Percentiles rank a stretch among this genome's conserved stretches.
phyloP scores from a whole-genome alignment of 2,329 filamentous ascomycete species.

The Fusarium duplospermum region DNA sequence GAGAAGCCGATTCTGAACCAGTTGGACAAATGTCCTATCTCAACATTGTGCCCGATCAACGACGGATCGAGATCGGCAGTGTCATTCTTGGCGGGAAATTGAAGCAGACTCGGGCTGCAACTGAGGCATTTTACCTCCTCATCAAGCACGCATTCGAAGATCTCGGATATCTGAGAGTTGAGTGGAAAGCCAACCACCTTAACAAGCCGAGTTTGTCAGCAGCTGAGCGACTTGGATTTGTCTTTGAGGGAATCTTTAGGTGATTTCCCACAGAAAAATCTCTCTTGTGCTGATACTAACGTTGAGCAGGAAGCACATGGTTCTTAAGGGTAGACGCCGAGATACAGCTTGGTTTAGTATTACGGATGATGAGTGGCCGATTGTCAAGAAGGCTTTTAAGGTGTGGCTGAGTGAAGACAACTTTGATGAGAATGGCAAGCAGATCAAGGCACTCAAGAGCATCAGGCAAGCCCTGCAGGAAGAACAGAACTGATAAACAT shows the following conservation, averaged over 20 bases:
- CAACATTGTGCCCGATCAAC: constrained; percentile 59
- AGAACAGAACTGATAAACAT: not conserved
- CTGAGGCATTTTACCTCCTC: constrained; percentile 69
- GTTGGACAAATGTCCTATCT: constrained; percentile 59
- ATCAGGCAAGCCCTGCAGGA: constrained; percentile 14
- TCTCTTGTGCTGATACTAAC: not conserved
- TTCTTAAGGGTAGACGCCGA: constrained; percentile 65
- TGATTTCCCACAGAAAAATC: not conserved
- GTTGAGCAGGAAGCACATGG: constrained; percentile 63
- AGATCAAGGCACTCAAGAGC: constrained; percentile 59
- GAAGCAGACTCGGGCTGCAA: constrained; percentile 66
- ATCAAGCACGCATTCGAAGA: constrained; percentile 63
- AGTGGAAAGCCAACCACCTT: constrained; percentile 73
- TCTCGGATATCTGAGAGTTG: constrained; percentile 66
- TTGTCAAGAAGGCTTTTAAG: constrained; percentile 59
- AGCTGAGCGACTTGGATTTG: constrained; percentile 68
- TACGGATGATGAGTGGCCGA: constrained; percentile 68
- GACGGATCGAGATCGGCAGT: constrained; percentile 67
- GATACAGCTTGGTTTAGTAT: constrained; percentile 73
- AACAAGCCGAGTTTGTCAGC: constrained; percentile 66
- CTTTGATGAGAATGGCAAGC: constrained; percentile 65
- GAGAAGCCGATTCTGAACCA: constrained; percentile 44
- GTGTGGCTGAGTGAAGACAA: constrained; percentile 66
- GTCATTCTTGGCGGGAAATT: constrained; percentile 63
- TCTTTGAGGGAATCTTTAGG: constrained; percentile 69